phyloP scores from a whole-genome alignment of 2,329 filamentous ascomycete species.

The Penicillium thymicola region DNA sequence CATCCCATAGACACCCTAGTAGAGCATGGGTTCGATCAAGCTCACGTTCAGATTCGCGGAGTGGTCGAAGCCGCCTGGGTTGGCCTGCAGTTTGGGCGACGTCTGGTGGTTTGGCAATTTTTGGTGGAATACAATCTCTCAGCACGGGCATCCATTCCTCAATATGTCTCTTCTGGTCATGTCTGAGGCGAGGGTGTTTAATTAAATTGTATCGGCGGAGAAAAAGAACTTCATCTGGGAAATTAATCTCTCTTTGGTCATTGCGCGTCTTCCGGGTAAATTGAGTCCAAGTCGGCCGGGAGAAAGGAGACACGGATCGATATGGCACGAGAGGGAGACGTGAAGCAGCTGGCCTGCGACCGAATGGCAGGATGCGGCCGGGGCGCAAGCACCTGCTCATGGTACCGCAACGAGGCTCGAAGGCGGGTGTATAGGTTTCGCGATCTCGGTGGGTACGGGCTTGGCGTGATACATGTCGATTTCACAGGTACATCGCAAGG shows the following conservation, averaged over 20 bases:
- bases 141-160: conserved; percentile 36
- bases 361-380: conserved; percentile 35
- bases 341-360: conserved; percentile 26
- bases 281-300: conserved; percentile 5
- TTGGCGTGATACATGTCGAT: conserved; percentile 27
- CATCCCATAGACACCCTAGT: conserved; percentile 31
- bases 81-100: conserved; percentile 1
- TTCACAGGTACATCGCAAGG: conserved; percentile 19
- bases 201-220: conserved; percentile 19
- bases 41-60: conserved; percentile 16
- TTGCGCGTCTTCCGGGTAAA: not conserved
- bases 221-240: conserved; percentile 18
- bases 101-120: not conserved
- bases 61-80: not conserved
- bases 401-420: conserved; percentile 34
- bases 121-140: conserved; percentile 32
- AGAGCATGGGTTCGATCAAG: conserved; percentile 30
- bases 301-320: conserved; percentile 6
- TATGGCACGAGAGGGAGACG: conserved; percentile 11
- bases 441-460: conserved; percentile 26
- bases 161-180: conserved; percentile 22
- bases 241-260: conserved; percentile 9
- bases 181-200: conserved; percentile 12
- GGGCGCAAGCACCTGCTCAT: conserved; percentile 42
- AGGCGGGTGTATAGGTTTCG: conserved; percentile 28